Evolutionary conservation across 2,329 filamentous ascomycete genomes (phyloP), one percentile per base, ranked within the genome.

Genomic region (Tolypocladium nubicola): DNA sequence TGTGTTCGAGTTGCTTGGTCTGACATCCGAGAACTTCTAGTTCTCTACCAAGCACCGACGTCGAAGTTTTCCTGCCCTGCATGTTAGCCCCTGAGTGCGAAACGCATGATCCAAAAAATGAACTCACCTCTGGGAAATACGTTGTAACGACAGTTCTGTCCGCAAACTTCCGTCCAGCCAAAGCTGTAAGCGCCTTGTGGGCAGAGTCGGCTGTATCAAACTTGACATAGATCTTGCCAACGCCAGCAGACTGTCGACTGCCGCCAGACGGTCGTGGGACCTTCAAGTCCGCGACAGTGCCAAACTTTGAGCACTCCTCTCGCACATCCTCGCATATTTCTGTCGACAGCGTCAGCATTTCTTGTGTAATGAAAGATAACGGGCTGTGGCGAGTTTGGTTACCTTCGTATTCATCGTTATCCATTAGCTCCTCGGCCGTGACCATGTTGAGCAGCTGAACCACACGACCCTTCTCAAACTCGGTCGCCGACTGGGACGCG

Each of bases 401-500:
- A 92, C 93, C 93, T 74, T 97, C 89, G 67, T 97, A 97, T 67
- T 99, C 94, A 40, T 97, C 92, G 55, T 86, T 86, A 68, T 97
- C 92, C 74, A 97, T 85, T 30, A 99, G 78, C 73, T 99, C 94
- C 66, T 99, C 94, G 0, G 91, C 81, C 0, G 94, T 99, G 40
- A 99, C 93, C 94, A 99, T 99, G 77, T 99, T 99, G 68, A 99
- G 83, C 60, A 99, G 78, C 74, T 96, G 93, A 60, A 99, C 72
- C 19, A 99, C 93, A 57, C 89, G 84, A 62, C 89, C 89, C 59
- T 87, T 85, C 64, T 96, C 91, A 39, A 88, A 78, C 59, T 92
- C 88, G 57, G 81, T 81, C 41, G 89, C 88, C 3, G 86, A 90
- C 23, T 94, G 96, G 58, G 93, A 92, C 41, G 94, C 94, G 65